Conservation (phyloP, 1,284 basidiomycete species). For the Peniophora sp. region DNA sequence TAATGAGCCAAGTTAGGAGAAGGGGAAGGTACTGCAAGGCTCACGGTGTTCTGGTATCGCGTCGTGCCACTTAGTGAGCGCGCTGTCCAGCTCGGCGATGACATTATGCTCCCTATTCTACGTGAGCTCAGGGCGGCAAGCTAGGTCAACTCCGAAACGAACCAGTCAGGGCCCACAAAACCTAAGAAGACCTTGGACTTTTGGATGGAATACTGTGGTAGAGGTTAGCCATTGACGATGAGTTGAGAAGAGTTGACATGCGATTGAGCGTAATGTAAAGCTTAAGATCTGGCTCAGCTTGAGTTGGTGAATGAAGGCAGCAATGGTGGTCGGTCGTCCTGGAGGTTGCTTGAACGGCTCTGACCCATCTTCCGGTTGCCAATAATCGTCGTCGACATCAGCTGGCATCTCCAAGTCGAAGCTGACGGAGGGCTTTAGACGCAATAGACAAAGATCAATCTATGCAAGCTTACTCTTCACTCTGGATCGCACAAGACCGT, state of each 20-base stretch:
- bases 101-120: constrained; percentile 26
- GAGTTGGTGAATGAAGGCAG: constrained; percentile 42
- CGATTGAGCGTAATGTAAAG: constrained; percentile 45
- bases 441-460: too few relatives aligned
- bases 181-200: constrained; percentile 27
- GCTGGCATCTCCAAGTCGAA: constrained; percentile 53
- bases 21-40: constrained; percentile 4
- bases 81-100: constrained; percentile 39
- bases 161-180: constrained; percentile 26
- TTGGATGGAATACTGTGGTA: constrained; percentile 35
- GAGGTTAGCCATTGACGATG: neutral
- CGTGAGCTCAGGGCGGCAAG: too few relatives aligned
- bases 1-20: neutral
- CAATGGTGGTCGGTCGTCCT: constrained; percentile 31
- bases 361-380: constrained; percentile 34
- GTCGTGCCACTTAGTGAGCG: constrained; percentile 42
- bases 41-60: constrained; percentile 34
- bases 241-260: constrained; percentile 14
- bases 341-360: constrained; percentile 35
- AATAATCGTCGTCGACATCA: constrained; percentile 58
- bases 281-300: constrained; percentile 49
- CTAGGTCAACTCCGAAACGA: too few relatives aligned
- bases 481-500: constrained; percentile 72
- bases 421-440: neutral
- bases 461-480: constrained; percentile 46